Conservation (phyloP, 192 early-diverging fungal species). For the Powellomyces hirtus region DNA sequence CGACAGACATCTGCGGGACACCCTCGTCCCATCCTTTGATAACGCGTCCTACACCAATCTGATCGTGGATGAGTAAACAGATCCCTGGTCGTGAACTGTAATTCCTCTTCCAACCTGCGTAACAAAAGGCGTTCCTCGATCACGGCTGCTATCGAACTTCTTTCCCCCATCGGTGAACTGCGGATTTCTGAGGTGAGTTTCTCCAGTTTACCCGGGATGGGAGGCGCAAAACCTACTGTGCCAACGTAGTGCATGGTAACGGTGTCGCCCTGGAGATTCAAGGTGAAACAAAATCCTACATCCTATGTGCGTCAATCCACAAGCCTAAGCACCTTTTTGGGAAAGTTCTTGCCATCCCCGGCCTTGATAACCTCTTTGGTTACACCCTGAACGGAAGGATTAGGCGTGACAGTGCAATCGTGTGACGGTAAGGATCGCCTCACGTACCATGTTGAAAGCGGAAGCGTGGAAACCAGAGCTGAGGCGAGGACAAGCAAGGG, state of each 20-base stretch:
- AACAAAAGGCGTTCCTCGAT: conserved; percentile 81
- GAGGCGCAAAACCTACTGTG: conserved; percentile 7
- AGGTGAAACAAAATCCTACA: neutral
- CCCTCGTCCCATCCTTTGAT: conserved; percentile 86
- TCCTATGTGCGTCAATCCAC: neutral
- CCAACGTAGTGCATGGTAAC: conserved; percentile 46
- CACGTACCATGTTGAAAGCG: too few species aligned
- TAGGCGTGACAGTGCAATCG: too few species aligned
- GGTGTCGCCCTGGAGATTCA: conserved; percentile 40
- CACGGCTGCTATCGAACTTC: conserved; percentile 85
- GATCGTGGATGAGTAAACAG: too few species aligned
- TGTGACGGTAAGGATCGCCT: too few species aligned
- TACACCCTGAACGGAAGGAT: conserved; percentile 51
- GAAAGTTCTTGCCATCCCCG: conserved; percentile 55
- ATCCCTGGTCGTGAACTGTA: too few species aligned
- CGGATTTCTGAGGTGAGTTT: too few species aligned
- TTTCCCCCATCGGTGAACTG: conserved; percentile 48
- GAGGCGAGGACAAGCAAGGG: too few species aligned
- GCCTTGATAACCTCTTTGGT: conserved; percentile 48
- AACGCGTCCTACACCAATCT: conserved; percentile 91
- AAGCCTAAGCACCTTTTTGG: conserved; percentile 43
- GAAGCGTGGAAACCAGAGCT: too few species aligned
- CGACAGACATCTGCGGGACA: conserved; percentile 89
- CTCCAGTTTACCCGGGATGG: too few species aligned
- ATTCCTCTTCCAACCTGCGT: too few species aligned